These are phyloP conservation scores for Leishmania braziliensis DNA, from an alignment of 208 protist species.

Conservation along the genomic window DNA sequence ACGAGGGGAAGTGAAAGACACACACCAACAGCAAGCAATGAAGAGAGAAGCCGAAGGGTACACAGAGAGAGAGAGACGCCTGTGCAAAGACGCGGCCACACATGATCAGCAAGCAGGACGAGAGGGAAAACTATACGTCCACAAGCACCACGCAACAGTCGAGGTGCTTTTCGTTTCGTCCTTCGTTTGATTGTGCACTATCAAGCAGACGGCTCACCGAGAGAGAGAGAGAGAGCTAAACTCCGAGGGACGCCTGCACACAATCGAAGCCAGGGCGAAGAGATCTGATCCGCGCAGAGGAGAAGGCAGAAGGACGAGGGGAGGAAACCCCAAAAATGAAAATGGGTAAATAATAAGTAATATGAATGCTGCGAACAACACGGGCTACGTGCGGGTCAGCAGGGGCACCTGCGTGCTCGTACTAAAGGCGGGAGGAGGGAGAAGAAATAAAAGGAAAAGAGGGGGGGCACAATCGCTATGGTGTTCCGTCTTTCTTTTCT, in stretches of 20 bases:
- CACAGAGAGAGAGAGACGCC: neutral
- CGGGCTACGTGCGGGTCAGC: neutral
- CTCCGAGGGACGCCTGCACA: neutral
- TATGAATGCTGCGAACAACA: neutral
- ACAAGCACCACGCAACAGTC: neutral
- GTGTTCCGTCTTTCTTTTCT: neutral
- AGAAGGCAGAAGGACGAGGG: neutral
- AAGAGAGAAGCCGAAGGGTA: neutral
- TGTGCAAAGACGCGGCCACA: neutral
- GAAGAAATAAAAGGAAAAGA: neutral
- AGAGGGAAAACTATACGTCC: neutral
- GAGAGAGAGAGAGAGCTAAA: neutral
- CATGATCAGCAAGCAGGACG: neutral
- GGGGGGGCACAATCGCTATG: neutral
- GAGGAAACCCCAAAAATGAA: neutral
- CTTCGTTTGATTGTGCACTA: too few relatives aligned
- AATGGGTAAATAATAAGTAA: neutral
- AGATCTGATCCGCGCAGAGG: neutral
- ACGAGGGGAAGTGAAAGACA: neutral
- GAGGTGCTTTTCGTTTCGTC: neutral
- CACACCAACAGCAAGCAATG: neutral
- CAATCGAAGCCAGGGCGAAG: neutral
- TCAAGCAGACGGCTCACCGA: neutral
- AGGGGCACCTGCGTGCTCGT: neutral
- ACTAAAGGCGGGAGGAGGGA: neutral